phyloP scores from a whole-genome alignment of 2,329 filamentous ascomycete genomes.

The Aureobasidium sp. region DNA sequence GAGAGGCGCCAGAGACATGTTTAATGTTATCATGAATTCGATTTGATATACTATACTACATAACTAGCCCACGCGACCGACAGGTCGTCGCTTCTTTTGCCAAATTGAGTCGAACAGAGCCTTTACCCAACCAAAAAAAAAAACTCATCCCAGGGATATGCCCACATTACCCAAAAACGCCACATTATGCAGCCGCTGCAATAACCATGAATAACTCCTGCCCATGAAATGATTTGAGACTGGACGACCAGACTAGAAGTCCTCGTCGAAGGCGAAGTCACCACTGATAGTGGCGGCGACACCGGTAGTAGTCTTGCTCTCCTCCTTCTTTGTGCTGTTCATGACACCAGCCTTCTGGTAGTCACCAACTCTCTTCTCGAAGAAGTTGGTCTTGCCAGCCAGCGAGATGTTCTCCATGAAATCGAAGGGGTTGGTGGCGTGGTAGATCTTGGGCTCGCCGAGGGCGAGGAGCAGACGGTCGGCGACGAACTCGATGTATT shows the following conservation, averaged over 20 bases:
- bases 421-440: slow-evolving; percentile 92
- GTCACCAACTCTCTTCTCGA: slow-evolving; percentile 98
- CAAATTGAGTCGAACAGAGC: slow-evolving; percentile 7
- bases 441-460: slow-evolving; percentile 91
- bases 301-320: slow-evolving; percentile 41
- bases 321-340: slow-evolving; percentile 73
- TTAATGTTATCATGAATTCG: not conserved
- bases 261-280: slow-evolving; percentile 90
- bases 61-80: slow-evolving; percentile 1
- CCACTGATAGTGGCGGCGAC: slow-evolving; percentile 48
- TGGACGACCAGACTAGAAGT: slow-evolving; percentile 63
- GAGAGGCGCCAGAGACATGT: not conserved
- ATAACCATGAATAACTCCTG: slow-evolving; percentile 5
- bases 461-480: slow-evolving; percentile 89
- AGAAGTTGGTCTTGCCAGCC: slow-evolving; percentile 99
- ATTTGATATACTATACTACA: slow-evolving; percentile 7
- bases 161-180: slow-evolving; percentile 15
- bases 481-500: slow-evolving; percentile 99
- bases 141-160: slow-evolving; percentile 7
- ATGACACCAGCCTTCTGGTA: slow-evolving; percentile 99
- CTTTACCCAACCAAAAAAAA: slow-evolving; percentile 6
- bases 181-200: slow-evolving; percentile 17
- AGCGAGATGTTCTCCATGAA: slow-evolving; percentile 99
- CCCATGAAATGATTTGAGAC: slow-evolving; percentile 1
- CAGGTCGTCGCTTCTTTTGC: not conserved